Evolutionary conservation across 805 yeast species (phyloP).

Genomic region (Monosporozyma aerobia): DNA sequence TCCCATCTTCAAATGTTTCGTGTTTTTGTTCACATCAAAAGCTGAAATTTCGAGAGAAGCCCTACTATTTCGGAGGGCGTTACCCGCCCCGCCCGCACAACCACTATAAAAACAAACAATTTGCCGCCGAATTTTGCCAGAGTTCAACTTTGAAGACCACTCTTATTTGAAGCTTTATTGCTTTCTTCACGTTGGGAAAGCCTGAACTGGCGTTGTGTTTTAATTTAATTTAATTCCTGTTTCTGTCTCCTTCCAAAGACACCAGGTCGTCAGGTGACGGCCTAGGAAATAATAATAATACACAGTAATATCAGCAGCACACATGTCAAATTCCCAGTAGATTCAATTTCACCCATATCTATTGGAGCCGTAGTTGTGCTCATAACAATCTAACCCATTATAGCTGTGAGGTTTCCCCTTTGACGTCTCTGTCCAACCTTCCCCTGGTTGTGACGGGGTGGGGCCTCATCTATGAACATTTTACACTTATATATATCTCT

Average conservation of each 20-base stretch:
- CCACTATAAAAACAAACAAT: neutral
- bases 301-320: slow-evolving; percentile 23
- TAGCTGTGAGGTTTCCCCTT: slow-evolving; percentile 4
- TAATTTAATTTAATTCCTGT: too few relatives aligned
- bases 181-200: too few relatives aligned
- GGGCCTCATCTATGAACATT: neutral
- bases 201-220: too few relatives aligned
- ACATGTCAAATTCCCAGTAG: slow-evolving; percentile 38
- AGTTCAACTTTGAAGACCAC: neutral
- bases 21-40: neutral
- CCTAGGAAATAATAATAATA: slow-evolving; percentile 5
- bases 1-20: neutral
- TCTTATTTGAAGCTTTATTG: neutral
- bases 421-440: neutral
- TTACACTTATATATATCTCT: neutral
- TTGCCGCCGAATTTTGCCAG: neutral
- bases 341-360: slow-evolving; percentile 23
- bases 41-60: too few relatives aligned
- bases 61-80: neutral
- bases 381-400: slow-evolving; percentile 17
- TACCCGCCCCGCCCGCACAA: neutral
- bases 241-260: neutral
- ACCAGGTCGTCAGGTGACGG: slow-evolving; percentile 4
- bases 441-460: neutral
- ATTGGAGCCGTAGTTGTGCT: slow-evolving; percentile 40